Evolutionary conservation across 768 basidiomycete species (phyloP).

Genomic region (Mycena haematopus): DNA sequence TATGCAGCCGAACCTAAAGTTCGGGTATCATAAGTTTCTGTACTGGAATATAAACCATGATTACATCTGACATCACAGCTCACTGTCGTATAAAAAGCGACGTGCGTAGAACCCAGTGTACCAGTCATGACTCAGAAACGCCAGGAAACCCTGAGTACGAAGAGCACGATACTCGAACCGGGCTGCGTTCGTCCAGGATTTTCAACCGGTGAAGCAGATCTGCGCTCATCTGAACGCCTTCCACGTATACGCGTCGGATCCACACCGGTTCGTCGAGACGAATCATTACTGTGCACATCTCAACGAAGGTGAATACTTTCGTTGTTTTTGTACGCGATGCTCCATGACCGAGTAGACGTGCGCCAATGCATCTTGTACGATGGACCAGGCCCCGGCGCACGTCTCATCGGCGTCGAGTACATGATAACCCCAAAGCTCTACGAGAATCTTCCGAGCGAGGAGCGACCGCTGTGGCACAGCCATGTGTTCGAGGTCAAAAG

Average conservation of each 20-base stretch:
- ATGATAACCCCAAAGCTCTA: conserved; percentile 54
- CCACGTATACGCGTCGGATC: conserved; percentile 27
- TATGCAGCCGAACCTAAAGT: too few species aligned
- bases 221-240: conserved; percentile 30
- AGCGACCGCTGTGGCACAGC: conserved; percentile 60
- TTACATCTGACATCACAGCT: not conserved
- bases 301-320: conserved; percentile 31
- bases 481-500: conserved; percentile 52
- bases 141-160: conserved; percentile 18
- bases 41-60: not conserved
- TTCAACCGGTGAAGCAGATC: conserved; percentile 19
- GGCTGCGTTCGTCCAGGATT: conserved; percentile 21
- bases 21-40: too few species aligned
- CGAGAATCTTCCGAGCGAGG: conserved; percentile 46
- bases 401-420: conserved; percentile 62
- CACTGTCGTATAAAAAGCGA: not conserved
- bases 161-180: conserved; percentile 20
- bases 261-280: conserved; percentile 31
- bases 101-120: not conserved
- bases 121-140: not conserved
- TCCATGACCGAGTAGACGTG: conserved; percentile 5
- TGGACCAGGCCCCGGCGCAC: conserved; percentile 46
- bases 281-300: conserved; percentile 47
- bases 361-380: conserved; percentile 53
- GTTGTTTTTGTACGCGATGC: too few species aligned